Conservation (phyloP, 2,329 filamentous ascomycete genomes). For the Beauveria rudraprayagi region DNA sequence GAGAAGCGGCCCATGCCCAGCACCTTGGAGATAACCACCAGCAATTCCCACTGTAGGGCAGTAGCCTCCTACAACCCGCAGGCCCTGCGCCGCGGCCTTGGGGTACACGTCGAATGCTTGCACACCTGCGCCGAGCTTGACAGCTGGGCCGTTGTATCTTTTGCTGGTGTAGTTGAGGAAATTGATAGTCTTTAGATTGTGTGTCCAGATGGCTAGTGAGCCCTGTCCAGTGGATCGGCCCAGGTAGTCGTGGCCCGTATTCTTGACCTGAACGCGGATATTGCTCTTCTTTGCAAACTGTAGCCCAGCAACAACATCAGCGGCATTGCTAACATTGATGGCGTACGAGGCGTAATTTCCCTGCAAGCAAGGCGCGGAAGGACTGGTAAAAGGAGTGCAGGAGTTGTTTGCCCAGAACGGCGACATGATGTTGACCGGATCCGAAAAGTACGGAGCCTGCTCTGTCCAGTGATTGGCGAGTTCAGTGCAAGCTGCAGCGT, state of each 20-base stretch:
- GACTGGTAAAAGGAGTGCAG: conserved; percentile 30
- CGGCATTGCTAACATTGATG: conserved; percentile 24
- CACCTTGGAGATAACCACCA: conserved; percentile 54
- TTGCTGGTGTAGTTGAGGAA: conserved; percentile 23
- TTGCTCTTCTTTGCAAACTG: conserved; percentile 30
- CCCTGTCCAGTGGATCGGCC: conserved; percentile 32
- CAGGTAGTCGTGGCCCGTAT: conserved; percentile 24
- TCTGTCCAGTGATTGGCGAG: conserved; percentile 28
- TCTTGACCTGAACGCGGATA: conserved; percentile 28
- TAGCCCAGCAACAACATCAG: conserved; percentile 26
- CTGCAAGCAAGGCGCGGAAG: conserved; percentile 30
- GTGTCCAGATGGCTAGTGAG: conserved; percentile 31
- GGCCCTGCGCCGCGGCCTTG: conserved; percentile 35
- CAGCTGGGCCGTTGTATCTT: conserved; percentile 40
- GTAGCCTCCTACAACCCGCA: conserved; percentile 46
- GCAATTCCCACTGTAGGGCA: conserved; percentile 47
- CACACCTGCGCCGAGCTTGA: conserved; percentile 48
- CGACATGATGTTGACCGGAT: conserved; percentile 23
- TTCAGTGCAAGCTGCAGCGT: conserved; percentile 33
- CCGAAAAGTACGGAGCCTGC: conserved; percentile 13
- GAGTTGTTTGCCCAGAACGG: conserved; percentile 29
- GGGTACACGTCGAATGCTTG: conserved; percentile 37
- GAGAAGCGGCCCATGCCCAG: conserved; percentile 47
- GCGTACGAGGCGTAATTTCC: conserved; percentile 36
- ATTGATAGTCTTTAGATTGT: conserved; percentile 31